phyloP scores from a whole-genome alignment of 2,329 filamentous ascomycete genomes.

The Pseudophaeomoniella oleicola region DNA sequence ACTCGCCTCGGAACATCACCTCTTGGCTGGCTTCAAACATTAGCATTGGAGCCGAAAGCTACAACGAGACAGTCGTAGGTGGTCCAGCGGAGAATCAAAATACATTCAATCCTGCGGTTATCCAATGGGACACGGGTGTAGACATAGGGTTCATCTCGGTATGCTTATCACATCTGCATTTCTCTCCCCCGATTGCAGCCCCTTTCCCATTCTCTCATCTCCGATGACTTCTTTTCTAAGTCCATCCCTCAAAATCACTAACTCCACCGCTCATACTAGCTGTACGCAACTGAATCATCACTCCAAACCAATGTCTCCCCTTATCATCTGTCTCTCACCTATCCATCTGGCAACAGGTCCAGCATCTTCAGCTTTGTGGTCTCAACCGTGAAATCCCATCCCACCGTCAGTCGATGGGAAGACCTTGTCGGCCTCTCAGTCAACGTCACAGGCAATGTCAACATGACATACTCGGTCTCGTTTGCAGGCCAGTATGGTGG shows the following conservation, averaged over 20 bases:
- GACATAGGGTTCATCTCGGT: slow-evolving; percentile 21
- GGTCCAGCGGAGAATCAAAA: slow-evolving; percentile 36
- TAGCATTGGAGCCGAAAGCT: slow-evolving; percentile 46
- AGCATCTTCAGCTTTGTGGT: slow-evolving; percentile 39
- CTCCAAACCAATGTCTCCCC: slow-evolving; percentile 28
- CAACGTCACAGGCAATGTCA: slow-evolving; percentile 29
- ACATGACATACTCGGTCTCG: slow-evolving; percentile 22
- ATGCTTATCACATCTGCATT: slow-evolving; percentile 1
- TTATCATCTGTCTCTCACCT: slow-evolving; percentile 33
- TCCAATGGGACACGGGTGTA: slow-evolving; percentile 39
- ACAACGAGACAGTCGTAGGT: slow-evolving; percentile 40
- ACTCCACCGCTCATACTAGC: slow-evolving; percentile 13
- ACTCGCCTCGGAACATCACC: slow-evolving; percentile 41
- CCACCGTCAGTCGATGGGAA: slow-evolving; percentile 29
- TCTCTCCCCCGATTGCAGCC: neutral
- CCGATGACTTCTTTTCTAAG: neutral
- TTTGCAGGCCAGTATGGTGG: slow-evolving; percentile 22
- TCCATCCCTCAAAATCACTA: neutral
- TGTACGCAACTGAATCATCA: slow-evolving; percentile 25
- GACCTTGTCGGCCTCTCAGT: slow-evolving; percentile 36
- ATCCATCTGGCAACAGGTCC: slow-evolving; percentile 35
- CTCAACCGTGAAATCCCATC: slow-evolving; percentile 29
- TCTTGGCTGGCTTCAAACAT: slow-evolving; percentile 42
- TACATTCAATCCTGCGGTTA: slow-evolving; percentile 44
- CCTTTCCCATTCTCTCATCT: slow-evolving; percentile 3